Evolutionary conservation across 2,329 filamentous ascomycete species (phyloP).

Genomic region (Raffaelea ambrosiae): DNA sequence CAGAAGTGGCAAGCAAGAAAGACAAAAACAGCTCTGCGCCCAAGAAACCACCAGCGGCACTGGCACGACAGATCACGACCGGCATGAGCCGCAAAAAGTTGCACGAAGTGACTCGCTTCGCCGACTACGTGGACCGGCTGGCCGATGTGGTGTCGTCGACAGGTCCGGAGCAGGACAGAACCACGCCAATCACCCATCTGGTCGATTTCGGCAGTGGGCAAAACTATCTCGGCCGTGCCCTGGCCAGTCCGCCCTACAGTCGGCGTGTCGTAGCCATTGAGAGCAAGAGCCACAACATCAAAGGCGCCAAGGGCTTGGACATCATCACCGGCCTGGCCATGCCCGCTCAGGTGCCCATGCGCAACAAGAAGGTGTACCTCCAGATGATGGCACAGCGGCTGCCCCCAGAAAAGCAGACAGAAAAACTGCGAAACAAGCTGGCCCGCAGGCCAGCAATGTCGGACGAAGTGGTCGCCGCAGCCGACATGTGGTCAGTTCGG

Average conservation of each 20-base stretch:
- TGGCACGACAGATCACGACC: slow-evolving; percentile 66
- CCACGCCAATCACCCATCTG: slow-evolving; percentile 66
- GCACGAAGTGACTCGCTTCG: slow-evolving; percentile 87
- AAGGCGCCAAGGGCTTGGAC: slow-evolving; percentile 76
- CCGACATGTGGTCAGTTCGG: slow-evolving; percentile 8
- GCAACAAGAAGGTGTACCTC: slow-evolving; percentile 75
- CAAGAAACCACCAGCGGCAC: slow-evolving; percentile 30
- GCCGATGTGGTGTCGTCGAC: slow-evolving; percentile 49
- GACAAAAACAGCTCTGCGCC: slow-evolving; percentile 2
- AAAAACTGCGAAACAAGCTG: slow-evolving; percentile 27
- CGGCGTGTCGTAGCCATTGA: slow-evolving; percentile 86
- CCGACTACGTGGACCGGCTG: slow-evolving; percentile 65
- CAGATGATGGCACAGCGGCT: slow-evolving; percentile 36
- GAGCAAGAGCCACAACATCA: slow-evolving; percentile 76
- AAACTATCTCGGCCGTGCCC: slow-evolving; percentile 84
- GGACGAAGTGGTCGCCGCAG: slow-evolving; percentile 26
- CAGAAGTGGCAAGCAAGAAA: too few relatives aligned
- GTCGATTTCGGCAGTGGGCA: slow-evolving; percentile 96
- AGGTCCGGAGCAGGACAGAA: not conserved
- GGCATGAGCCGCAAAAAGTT: slow-evolving; percentile 96
- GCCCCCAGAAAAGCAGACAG: slow-evolving; percentile 29
- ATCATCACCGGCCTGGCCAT: slow-evolving; percentile 64
- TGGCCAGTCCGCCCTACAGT: slow-evolving; percentile 80
- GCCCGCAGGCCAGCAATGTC: slow-evolving; percentile 20
- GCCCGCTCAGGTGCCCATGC: slow-evolving; percentile 61